Base-by-base conservation (phyloP, 2,329 filamentous ascomycete species). In the Diaporthe sp. region DNA sequence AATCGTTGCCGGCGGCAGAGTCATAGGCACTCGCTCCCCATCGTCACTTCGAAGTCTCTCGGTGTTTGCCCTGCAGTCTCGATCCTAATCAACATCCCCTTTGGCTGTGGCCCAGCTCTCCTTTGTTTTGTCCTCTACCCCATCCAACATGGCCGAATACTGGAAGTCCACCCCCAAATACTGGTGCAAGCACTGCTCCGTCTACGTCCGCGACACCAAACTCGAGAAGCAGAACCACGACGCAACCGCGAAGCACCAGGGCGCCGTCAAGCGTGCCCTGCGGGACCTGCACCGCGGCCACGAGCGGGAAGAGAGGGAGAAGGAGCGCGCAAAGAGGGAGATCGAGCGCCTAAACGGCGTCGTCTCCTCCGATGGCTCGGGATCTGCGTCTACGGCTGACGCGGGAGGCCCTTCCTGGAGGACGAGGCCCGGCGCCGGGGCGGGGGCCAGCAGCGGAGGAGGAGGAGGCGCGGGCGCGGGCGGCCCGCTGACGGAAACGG, bases 101-200 rank as follows among this genome's bases (percentile, higher is more conserved):
- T 62, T 25, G 34, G 44, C 34, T 42, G 62, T 42, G 34, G 9
- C 51, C 37, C 28, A 34, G 31, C 58, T 31, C 12, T 28, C 28
- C 28, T 68, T 25, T 10, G 31, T 31, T 22, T 19, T 25, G 37
- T 49, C 19, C 13, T 15, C 28, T 19, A 13, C 22, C 12, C 15
- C 57, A 19, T 44, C 67, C 74, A 78, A 12, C 67, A 98, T 99
- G 97, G 93, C 97, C 0, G 97, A 98, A 88, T 97, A 98, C 86
- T 98, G 97, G 97, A 98, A 98, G 84, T 98, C 96, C 28, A 98
- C 96, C 84, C 96, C 96, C 8, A 96, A 94, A 83, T 98, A 98
- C 87, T 98, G 96, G 95, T 99, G 97, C 91, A 98, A 98, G 85
- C 95, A 98, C 88, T 99, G 97, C 90, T 91, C 92, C 82, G 91